Evolutionary conservation across 768 basidiomycete genomes (phyloP), one percentile per base, ranked within the genome.

Genomic region (Lyophyllum shimeji): DNA sequence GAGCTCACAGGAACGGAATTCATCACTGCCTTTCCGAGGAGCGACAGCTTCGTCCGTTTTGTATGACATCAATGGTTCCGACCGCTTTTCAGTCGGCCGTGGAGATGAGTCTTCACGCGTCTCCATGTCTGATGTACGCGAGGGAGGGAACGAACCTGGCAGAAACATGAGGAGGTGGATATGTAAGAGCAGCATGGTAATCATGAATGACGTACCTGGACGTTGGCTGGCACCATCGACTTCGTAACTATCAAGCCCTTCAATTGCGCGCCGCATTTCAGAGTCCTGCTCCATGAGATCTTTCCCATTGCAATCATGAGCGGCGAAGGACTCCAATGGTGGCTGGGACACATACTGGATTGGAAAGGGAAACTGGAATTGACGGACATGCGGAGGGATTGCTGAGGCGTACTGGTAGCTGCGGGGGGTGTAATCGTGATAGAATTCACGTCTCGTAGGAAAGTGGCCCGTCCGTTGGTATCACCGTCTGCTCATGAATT

Each of bases 221-320:
- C 49, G 66, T 23, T 60, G 63, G 52, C 46, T 60, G 45, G 48
- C 59, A 37, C 56, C 56, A 20, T 76, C 75, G 34, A 67, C 76
- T 34, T 82, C 83, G 58, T 74, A 82, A 61, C 77, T 83, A 51
- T 83, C 80, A 55, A 83, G 63, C 20, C 75, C 81, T 25, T 80
- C 75, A 63, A 90, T 81, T 9, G 76, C 82, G 50, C 80, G 77
- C 52, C 83, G 84, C 88, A 90, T 89, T 61, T 86, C 86, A 2
- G 86, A 85, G 61, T 90, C 84, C 53, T 82, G 78, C 20, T 88
- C 86, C 53, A 89, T 68, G 15, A 89, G 73, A 71, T 89, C 87
- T 89, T 56, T 12, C 5, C 40, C 23, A 17, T n/a, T n/a, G 33
- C 54, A 53, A 63, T 52, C n/a, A 39, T 57, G 11, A 67, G 53